These are phyloP conservation scores for Aphanocladium album DNA, from an alignment of 2,329 filamentous ascomycete species.

Conservation along the genomic window DNA sequence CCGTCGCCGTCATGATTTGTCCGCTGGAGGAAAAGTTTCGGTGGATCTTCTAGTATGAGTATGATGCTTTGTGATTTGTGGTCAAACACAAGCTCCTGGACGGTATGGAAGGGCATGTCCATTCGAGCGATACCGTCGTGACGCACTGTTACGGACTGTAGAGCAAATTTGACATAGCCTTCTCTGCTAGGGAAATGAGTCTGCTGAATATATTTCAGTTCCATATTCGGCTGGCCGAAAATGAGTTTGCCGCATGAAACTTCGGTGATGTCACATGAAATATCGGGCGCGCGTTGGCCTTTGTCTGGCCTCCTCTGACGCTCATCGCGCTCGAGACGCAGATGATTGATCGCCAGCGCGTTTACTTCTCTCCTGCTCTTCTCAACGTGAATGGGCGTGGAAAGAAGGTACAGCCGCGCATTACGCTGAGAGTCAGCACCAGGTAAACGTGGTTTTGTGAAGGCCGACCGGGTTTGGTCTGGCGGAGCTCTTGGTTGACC, in stretches of 20 bases:
- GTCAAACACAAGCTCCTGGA: conserved; percentile 40
- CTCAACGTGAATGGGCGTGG: conserved; percentile 22
- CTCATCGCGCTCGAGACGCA: conserved; percentile 20
- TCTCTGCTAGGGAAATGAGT: conserved; percentile 25
- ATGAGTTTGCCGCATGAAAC: conserved; percentile 42
- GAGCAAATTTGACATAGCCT: conserved; percentile 38
- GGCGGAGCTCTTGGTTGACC: conserved; percentile 22
- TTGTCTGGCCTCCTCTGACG: background rate
- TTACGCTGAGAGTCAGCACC: conserved; percentile 15
- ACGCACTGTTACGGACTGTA: conserved; percentile 36
- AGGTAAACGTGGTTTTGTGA: no score
- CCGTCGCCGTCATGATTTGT: background rate
- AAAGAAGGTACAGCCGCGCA: conserved; percentile 27
- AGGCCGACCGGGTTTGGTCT: background rate
- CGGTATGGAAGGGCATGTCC: conserved; percentile 25
- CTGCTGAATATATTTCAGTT: conserved; percentile 41
- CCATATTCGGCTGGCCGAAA: conserved; percentile 21
- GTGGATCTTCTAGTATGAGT: conserved; percentile 47
- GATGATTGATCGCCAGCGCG: conserved; percentile 20
- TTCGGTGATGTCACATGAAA: background rate
- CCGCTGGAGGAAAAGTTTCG: conserved; percentile 38
- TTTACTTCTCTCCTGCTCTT: conserved; percentile 30
- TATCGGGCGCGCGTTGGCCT: background rate
- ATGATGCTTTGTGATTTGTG: conserved; percentile 34
- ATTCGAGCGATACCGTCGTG: conserved; percentile 17